Conservation (phyloP, 2,329 filamentous ascomycete genomes). For the Aspergillus sp. region DNA sequence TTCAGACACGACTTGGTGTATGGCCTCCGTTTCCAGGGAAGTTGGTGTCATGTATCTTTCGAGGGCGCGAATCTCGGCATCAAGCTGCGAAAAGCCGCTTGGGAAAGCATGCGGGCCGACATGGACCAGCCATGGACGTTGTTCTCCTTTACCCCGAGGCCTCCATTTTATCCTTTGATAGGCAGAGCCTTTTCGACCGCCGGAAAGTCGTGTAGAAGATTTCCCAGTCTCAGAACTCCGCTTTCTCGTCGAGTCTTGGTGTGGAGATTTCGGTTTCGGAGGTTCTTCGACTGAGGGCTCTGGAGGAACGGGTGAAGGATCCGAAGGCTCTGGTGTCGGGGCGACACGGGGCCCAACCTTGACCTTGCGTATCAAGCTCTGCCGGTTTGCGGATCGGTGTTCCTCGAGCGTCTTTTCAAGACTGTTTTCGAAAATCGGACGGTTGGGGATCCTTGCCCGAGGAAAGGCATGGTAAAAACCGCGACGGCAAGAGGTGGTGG, state of each 20-base stretch:
- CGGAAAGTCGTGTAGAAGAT: background rate
- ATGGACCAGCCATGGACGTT: constrained; percentile 41
- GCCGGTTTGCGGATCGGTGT: constrained; percentile 45
- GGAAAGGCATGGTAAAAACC: constrained; percentile 19
- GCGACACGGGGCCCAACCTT: constrained; percentile 18
- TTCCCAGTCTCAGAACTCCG: background rate
- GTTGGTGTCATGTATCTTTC: constrained; percentile 51
- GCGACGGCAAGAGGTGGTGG: constrained; percentile 2
- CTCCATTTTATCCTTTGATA: background rate
- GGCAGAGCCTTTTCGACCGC: background rate
- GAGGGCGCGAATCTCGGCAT: constrained; percentile 54
- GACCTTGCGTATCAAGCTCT: constrained; percentile 40
- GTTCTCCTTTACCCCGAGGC: constrained; percentile 19
- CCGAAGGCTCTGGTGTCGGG: background rate
- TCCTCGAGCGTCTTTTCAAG: constrained; percentile 47
- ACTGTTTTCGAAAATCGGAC: constrained; percentile 37
- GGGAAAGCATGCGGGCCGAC: constrained; percentile 19
- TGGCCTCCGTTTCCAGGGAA: constrained; percentile 43
- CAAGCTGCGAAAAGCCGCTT: constrained; percentile 38
- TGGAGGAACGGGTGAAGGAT: constrained; percentile 13
- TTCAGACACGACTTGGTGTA: constrained; percentile 32
- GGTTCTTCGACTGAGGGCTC: constrained; percentile 12
- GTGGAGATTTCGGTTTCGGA: constrained; percentile 16
- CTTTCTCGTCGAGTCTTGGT: background rate
- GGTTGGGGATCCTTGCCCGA: constrained; percentile 18